Evolutionary conservation across 129 eudicot species (phyloP).

Genomic region (Ambrosia artemisiifolia): DNA sequence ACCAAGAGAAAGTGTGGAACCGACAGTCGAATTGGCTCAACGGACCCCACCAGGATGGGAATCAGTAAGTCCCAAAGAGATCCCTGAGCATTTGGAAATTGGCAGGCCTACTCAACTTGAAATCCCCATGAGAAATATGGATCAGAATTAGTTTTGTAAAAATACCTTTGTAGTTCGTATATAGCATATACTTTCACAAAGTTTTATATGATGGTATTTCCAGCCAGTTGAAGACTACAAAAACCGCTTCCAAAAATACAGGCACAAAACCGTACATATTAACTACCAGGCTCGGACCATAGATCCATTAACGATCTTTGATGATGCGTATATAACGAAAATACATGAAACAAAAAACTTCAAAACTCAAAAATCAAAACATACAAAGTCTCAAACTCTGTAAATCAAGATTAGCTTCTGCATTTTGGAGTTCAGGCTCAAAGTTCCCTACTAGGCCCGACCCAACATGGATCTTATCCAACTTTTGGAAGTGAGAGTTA

Average conservation of each 20-base stretch:
- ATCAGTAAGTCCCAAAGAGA: slow-evolving; percentile 23
- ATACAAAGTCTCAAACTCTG: slow-evolving; percentile 3
- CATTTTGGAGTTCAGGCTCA: neutral
- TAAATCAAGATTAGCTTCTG: slow-evolving; percentile 10
- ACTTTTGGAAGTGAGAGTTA: slow-evolving; percentile 15
- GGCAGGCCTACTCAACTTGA: slow-evolving; percentile 39
- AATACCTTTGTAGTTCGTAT: neutral
- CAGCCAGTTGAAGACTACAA: neutral
- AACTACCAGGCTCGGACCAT: neutral
- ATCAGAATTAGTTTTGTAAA: neutral
- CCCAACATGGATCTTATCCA: neutral
- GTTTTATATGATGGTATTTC: neutral
- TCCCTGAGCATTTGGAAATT: slow-evolving; percentile 35
- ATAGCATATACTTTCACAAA: neutral
- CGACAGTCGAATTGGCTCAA: neutral
- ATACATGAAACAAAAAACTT: neutral
- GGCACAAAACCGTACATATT: neutral
- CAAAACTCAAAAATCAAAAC: neutral
- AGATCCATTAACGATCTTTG: neutral
- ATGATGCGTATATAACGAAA: neutral
- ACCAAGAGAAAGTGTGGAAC: neutral
- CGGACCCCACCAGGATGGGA: slow-evolving; percentile 27
- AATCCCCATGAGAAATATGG: slow-evolving; percentile 29
- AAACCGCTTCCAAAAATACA: too few relatives aligned
- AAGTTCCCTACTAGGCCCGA: neutral